Base-by-base conservation (phyloP, 2,329 filamentous ascomycete genomes). In the Trichophyton benhamiae region DNA sequence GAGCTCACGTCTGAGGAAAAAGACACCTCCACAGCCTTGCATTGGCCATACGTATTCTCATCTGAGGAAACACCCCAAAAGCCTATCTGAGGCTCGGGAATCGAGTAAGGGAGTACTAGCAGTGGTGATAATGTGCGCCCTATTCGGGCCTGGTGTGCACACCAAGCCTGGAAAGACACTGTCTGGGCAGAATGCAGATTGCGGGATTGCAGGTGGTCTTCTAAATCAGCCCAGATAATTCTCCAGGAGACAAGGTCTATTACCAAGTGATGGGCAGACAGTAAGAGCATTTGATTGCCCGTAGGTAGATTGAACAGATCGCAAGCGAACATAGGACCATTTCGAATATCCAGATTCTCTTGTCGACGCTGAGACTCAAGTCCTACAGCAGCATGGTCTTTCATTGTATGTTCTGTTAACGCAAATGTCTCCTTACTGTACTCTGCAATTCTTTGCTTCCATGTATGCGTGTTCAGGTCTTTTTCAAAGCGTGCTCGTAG, bases 41-140 rank as follows among this genome's bases (percentile, higher is more conserved):
- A 67, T 53, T 73, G 66, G 0, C 69, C 69, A 48, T 74, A 75
- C 3, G 65, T 60, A 46, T 75, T 75, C 1, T 64, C 61, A 8
- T 60, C 49, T 9, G 65, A 59, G 3, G 66, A 57, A 68, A 75
- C 72, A 6, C 72, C 73, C 73, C 73, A 75, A 62, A 74, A 75
- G 3, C 27, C 42, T 9, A 72, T 65, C 74, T 68, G 1, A 33
- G 52, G 27, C 15, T 33, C n/a, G 52, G 27, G 52, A 8, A 57
- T 38, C 2, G 27, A n/a, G 22, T 72, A 63, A 67, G 70, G 52
- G 63, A 72, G 63, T 1, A 69, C 52, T 33, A 9, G 5, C 6
- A 38, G 25, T 33, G 27, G 15, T 38, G 27, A 57, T 33, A 57
- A 17, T 27, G 27, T 57, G 27, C 27, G n/a, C 9, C 52, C 27